Conservation (phyloP, 2,329 filamentous ascomycete genomes). For the Pyricularia sp. region DNA sequence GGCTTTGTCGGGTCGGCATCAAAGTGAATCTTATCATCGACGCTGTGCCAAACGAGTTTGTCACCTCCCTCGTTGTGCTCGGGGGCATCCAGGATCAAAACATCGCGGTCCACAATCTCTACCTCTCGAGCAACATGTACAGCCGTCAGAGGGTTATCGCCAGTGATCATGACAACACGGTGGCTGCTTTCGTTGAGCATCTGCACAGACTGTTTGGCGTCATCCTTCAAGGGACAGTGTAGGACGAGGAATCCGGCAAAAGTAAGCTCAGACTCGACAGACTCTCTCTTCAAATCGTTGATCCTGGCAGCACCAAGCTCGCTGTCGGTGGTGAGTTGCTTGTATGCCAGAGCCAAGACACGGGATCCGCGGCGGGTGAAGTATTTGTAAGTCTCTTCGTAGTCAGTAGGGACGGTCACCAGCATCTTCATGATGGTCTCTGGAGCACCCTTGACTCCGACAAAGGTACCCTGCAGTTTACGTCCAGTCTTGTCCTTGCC, state of each 20-base stretch:
- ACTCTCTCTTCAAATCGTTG: constrained; percentile 89
- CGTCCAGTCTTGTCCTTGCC: constrained; percentile 64
- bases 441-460: constrained; percentile 91
- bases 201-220: constrained; percentile 84
- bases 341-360: constrained; percentile 89
- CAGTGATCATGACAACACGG: constrained; percentile 97
- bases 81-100: constrained; percentile 88
- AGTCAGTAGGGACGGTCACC: constrained; percentile 69
- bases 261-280: constrained; percentile 72
- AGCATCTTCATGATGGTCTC: constrained; percentile 97
- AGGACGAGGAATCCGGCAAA: constrained; percentile 96
- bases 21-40: constrained; percentile 82
- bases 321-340: constrained; percentile 71
- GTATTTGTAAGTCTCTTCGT: constrained; percentile 97
- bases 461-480: constrained; percentile 78
- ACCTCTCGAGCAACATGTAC: constrained; percentile 93
- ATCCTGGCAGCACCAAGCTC: constrained; percentile 79
- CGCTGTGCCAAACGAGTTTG: constrained; percentile 85
- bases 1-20: constrained; percentile 75
- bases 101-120: constrained; percentile 93
- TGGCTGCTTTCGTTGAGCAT: constrained; percentile 99
- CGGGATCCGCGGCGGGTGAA: constrained; percentile 93
- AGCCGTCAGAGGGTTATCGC: constrained; percentile 93
- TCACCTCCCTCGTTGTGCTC: constrained; percentile 76
- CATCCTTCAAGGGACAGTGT: constrained; percentile 92